These are phyloP conservation scores for Wickerhamia fluorescens DNA, from an alignment of 805 yeast species.

Conservation along the genomic window DNA sequence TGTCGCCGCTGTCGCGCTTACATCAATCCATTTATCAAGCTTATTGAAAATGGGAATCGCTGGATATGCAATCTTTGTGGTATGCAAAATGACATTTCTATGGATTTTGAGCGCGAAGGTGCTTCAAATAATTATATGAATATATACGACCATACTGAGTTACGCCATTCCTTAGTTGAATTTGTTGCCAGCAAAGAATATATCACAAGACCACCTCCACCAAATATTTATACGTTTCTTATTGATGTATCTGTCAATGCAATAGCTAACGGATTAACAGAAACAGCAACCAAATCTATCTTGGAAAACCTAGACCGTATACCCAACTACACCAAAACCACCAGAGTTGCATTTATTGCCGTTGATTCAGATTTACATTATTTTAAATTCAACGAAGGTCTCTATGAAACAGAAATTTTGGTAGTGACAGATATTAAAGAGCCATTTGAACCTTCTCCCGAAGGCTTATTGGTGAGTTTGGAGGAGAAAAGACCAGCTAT, in stretches of 20 bases:
- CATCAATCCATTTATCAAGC: slow-evolving; percentile 82
- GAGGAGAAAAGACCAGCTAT: slow-evolving; percentile 63
- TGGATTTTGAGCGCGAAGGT: slow-evolving; percentile 67
- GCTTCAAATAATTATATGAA: slow-evolving; percentile 48
- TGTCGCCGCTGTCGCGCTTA: slow-evolving; percentile 97
- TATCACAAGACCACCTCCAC: slow-evolving; percentile 91
- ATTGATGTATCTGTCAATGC: slow-evolving; percentile 82
- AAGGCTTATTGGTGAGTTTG: slow-evolving; percentile 70
- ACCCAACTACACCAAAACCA: slow-evolving; percentile 78
- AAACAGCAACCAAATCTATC: slow-evolving; percentile 84
- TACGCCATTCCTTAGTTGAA: slow-evolving; percentile 82
- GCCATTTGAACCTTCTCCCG: slow-evolving; percentile 88
- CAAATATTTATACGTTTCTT: slow-evolving; percentile 78
- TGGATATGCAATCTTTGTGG: slow-evolving; percentile 96
- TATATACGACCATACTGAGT: slow-evolving; percentile 72
- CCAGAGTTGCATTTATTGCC: slow-evolving; percentile 79
- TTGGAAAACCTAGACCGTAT: slow-evolving; percentile 80
- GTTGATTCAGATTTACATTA: slow-evolving; percentile 83
- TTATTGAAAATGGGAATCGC: slow-evolving; percentile 70
- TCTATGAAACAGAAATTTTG: slow-evolving; percentile 55
- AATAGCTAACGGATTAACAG: slow-evolving; percentile 71
- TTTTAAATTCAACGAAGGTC: slow-evolving; percentile 58
- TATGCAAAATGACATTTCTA: slow-evolving; percentile 82
- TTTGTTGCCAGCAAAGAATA: slow-evolving; percentile 93
- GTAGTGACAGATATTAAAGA: slow-evolving; percentile 90